Percentiles rank a stretch among this genome's conserved stretches.
These are phyloP conservation scores for Chrysophaeum taylorii DNA, from an alignment of 352 stramenopile species.

Conservation along the genomic window DNA sequence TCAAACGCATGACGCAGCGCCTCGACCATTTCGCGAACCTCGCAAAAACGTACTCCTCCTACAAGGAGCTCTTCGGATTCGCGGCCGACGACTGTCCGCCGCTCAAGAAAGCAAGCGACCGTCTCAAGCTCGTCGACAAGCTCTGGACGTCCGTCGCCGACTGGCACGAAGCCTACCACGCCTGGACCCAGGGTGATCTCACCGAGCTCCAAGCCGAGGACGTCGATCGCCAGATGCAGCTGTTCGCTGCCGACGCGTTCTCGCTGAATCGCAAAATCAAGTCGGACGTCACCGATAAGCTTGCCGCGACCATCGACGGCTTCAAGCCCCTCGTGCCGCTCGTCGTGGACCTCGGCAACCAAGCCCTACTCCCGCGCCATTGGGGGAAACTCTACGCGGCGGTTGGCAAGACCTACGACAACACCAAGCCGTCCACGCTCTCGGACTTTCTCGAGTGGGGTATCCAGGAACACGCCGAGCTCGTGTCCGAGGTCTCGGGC, in stretches of 20 bases:
- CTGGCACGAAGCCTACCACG: slow-evolving; percentile 64
- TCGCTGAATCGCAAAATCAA: slow-evolving; percentile 72
- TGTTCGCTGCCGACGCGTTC: slow-evolving; percentile 66
- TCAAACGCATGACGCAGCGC: slow-evolving; percentile 58
- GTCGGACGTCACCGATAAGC: slow-evolving; percentile 67
- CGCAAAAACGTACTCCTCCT: slow-evolving; percentile 75
- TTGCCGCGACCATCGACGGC: slow-evolving; percentile 67
- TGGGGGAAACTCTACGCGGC: slow-evolving; percentile 79
- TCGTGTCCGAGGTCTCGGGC: slow-evolving; percentile 17
- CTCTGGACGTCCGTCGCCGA: slow-evolving; percentile 67
- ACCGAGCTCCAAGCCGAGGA: slow-evolving; percentile 70
- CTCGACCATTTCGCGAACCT: neutral
- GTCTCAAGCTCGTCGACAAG: slow-evolving; percentile 62
- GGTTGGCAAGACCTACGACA: slow-evolving; percentile 22
- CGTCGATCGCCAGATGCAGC: slow-evolving; percentile 55
- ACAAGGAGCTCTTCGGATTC: slow-evolving; percentile 77
- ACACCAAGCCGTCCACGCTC: slow-evolving; percentile 9
- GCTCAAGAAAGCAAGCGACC: slow-evolving; percentile 66
- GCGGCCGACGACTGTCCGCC: slow-evolving; percentile 73
- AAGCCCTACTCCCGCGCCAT: slow-evolving; percentile 74
- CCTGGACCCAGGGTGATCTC: slow-evolving; percentile 64
- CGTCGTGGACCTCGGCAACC: slow-evolving; percentile 70
- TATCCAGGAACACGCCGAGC: slow-evolving; percentile 18
- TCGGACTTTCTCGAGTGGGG: slow-evolving; percentile 18
- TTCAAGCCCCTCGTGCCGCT: slow-evolving; percentile 75